phyloP scores from a whole-genome alignment of 441 rosid genomes.

The Syzygium malaccense region DNA sequence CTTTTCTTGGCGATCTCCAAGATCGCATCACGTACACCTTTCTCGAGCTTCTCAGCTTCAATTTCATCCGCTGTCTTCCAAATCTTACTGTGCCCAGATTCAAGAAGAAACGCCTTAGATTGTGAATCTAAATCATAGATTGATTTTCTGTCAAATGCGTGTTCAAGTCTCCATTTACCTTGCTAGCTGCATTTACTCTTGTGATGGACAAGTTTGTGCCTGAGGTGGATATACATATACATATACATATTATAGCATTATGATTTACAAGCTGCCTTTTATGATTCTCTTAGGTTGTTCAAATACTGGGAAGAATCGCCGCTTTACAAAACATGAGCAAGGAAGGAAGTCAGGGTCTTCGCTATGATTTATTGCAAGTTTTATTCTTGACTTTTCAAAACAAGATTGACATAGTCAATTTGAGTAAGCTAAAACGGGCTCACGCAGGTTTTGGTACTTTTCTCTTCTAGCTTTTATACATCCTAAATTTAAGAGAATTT shows the following conservation, averaged over 20 bases:
- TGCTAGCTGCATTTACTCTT: neutral
- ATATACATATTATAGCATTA: neutral
- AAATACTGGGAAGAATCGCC: neutral
- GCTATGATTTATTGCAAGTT: neutral
- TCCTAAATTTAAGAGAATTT: neutral
- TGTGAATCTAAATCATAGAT: neutral
- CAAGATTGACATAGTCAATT: neutral
- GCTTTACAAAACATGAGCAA: no score
- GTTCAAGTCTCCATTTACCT: neutral
- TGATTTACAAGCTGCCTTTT: no score
- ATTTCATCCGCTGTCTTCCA: neutral
- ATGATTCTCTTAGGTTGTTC: neutral
- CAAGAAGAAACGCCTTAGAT: neutral
- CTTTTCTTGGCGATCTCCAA: neutral
- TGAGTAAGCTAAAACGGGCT: neutral
- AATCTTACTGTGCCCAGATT: neutral
- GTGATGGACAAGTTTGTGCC: neutral
- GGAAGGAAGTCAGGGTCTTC: no score
- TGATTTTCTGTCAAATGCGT: neutral
- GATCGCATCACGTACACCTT: neutral
- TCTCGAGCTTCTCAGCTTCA: neutral
- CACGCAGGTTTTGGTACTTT: neutral
- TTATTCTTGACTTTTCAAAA: neutral
- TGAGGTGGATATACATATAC: neutral
- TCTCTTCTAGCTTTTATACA: neutral